Base-by-base conservation (phyloP, 1,139 yeast genomes). In the Spencermartinsiella ligniputridi region DNA sequence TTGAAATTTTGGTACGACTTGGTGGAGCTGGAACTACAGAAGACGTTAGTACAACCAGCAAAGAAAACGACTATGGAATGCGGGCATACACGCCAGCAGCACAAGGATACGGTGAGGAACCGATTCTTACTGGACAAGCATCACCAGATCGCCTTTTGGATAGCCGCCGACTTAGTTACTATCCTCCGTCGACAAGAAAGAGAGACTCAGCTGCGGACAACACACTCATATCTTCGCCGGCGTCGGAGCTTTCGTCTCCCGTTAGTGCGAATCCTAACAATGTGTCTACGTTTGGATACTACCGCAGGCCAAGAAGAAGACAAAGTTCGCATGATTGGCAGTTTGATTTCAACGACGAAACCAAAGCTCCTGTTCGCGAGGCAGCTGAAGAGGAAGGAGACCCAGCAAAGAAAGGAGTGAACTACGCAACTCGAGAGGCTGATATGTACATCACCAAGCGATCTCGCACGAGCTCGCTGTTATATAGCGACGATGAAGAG, bases 391-490 rank as follows among this genome's bases (percentile, higher is more conserved):
- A 22, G n/a, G 40, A 37, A 12, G 40, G 18, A 13, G 18, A 15
- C 16, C 24, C 15, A 21, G 32, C 18, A 2, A 42, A 17, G 17
- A 16, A 34, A 30, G 30, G 40, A 20, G 64, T 58, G 8, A 58
- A 64, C 41, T 64, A 64, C 46, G 69, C 69, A 1, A 61, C 62
- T 5, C 57, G 69, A 6, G 69, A 64, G 44, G 62, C 69, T 1
- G 69, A 64, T 41, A 53, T 64, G 37, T 64, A 64, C 45, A 58
- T 52, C 42, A 53, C 58, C 19, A 55, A 58, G 35, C 19, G 21
- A 33, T 27, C 32, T 27, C 32, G 32, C 15, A 27, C 32, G 13
- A 27, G 32, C 15, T 27, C 32, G 32, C 12, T 27, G 5, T 5
- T 27, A 5, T 27, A 27, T 15, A 27, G 32, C 15, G 32, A 27